A percentile compares a stretch with the other conserved stretches of the same genome.
Evolutionary conservation across 176 grass and related monocot species (phyloP).

Genomic region (Zoysia japonica): DNA sequence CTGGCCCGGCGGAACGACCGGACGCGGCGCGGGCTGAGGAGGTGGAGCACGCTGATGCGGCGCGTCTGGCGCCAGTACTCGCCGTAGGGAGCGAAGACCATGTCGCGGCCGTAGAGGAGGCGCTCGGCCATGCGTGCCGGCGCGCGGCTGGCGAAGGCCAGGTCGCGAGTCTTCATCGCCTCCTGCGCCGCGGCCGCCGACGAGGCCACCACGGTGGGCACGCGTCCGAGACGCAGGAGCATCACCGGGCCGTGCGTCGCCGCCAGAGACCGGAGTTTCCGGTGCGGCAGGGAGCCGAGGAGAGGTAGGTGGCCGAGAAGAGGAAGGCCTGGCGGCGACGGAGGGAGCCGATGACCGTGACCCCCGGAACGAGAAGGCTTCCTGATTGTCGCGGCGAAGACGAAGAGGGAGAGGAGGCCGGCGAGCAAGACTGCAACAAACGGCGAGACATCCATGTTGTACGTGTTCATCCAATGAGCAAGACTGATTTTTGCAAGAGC

Average conservation of each 20-base stretch:
- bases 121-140: no score
- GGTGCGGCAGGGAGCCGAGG: constrained; percentile 45
- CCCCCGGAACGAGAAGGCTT: background rate
- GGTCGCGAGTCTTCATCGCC: constrained; percentile 51
- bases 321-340: constrained; percentile 48
- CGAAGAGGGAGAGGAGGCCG: no score
- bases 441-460: no score
- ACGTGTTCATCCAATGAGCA: no score
- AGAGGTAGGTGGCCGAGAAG: constrained; percentile 62
- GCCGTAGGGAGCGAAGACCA: constrained; percentile 50
- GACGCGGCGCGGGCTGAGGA: constrained; percentile 44
- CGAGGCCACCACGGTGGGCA: constrained; percentile 53
- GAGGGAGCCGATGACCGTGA: constrained; percentile 28
- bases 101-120: constrained; percentile 46
- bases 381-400: no score
- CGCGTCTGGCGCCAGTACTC: constrained; percentile 54
- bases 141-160: constrained; percentile 45
- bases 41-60: constrained; percentile 53
- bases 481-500: no score
- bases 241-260: constrained; percentile 51
- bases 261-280: constrained; percentile 34
- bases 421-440: no score
- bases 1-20: constrained; percentile 33
- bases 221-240: constrained; percentile 49
- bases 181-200: constrained; percentile 55